These are phyloP conservation scores for Pseudocercospora pini-densiflorae DNA, from an alignment of 2,329 filamentous ascomycete species.

Conservation along the genomic window DNA sequence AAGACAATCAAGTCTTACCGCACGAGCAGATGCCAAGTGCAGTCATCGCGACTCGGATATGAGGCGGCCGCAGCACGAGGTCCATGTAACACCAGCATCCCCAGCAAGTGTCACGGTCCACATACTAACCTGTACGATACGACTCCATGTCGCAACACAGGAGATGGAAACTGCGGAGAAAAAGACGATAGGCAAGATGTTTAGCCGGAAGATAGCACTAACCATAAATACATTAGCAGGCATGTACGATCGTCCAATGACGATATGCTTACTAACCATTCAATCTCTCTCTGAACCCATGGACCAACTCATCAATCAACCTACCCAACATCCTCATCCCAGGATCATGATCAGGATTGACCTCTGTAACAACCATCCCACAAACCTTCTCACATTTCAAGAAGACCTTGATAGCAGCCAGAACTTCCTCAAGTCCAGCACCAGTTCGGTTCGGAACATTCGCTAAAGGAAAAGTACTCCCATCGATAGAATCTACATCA, in stretches of 20 bases:
- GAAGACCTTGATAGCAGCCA: slow-evolving; percentile 6
- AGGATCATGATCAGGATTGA: slow-evolving; percentile 13
- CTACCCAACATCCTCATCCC: background rate
- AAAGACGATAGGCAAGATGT: background rate
- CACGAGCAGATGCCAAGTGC: background rate
- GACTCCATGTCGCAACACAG: background rate
- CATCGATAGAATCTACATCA: slow-evolving; percentile 12
- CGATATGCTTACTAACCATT: background rate
- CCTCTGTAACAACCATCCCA: slow-evolving; percentile 7
- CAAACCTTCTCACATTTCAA: background rate
- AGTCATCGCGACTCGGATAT: background rate
- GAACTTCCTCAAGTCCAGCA: background rate
- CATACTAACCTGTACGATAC: background rate
- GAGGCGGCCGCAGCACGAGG: background rate
- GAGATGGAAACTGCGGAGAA: background rate
- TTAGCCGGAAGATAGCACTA: background rate
- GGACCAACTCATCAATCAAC: slow-evolving; percentile 3
- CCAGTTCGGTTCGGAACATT: slow-evolving; percentile 10
- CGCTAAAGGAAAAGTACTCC: slow-evolving; percentile 7
- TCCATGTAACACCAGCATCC: background rate
- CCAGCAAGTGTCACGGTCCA: background rate
- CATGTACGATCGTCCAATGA: background rate
- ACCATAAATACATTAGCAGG: background rate
- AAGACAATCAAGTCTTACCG: background rate
- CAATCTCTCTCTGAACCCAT: background rate